A percentile compares a stretch with the other conserved stretches of the same genome.
Conservation (phyloP, 352 stramenopile genomes). For the Pythium sp. region DNA sequence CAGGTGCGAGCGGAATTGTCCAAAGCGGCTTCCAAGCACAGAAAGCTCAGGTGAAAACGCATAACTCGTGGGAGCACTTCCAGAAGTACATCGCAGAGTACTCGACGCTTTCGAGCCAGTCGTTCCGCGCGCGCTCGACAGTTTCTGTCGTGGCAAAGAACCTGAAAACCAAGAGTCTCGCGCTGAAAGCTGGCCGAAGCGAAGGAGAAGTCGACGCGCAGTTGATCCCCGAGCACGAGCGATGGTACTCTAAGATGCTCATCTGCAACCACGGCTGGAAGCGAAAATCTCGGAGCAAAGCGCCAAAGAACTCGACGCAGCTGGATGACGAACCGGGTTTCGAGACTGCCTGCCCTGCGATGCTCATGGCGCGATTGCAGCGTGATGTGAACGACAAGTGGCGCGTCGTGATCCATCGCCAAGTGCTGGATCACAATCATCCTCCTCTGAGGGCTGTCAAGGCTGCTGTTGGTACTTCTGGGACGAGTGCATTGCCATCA, state of each 20-base stretch:
- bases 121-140: conserved; percentile 74
- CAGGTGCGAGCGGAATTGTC: background rate
- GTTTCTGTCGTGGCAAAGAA: conserved; percentile 62
- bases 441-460: conserved; percentile 12
- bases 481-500: background rate
- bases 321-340: background rate
- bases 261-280: conserved; percentile 80
- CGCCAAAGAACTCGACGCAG: conserved; percentile 4
- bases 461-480: background rate
- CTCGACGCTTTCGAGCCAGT: conserved; percentile 50
- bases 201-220: conserved; percentile 22
- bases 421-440: conserved; percentile 68
- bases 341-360: conserved; percentile 45
- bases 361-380: conserved; percentile 66
- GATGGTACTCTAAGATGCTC: conserved; percentile 78
- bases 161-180: conserved; percentile 41
- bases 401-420: conserved; percentile 66
- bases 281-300: conserved; percentile 53
- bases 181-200: conserved; percentile 35
- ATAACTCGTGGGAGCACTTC: conserved; percentile 61
- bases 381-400: conserved; percentile 60
- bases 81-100: conserved; percentile 57
- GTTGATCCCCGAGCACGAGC: conserved; percentile 49
- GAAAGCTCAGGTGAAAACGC: conserved; percentile 39
- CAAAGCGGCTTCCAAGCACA: conserved; percentile 20